Conservation (phyloP, 179 eudicot species). For the Pouteria campechiana region DNA sequence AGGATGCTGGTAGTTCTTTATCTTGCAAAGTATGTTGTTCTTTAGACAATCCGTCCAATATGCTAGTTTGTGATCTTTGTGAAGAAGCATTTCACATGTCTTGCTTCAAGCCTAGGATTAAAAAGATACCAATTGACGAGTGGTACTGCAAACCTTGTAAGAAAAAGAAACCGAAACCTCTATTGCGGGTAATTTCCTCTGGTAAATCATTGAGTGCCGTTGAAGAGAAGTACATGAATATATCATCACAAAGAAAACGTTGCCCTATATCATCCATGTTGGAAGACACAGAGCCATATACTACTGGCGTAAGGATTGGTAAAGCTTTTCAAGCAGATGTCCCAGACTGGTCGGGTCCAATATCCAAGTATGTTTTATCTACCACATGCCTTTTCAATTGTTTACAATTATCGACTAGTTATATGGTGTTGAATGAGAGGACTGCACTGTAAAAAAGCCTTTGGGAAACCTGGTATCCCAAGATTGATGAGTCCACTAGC, state of each 20-base stretch:
- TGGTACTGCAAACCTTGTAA: constrained; percentile 77
- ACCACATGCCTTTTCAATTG: not conserved
- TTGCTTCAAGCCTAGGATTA: constrained; percentile 48
- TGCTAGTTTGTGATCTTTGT: constrained; percentile 85
- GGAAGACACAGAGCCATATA: constrained; percentile 39
- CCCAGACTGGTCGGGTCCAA: constrained; percentile 78
- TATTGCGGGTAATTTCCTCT: constrained; percentile 27
- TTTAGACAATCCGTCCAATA: constrained; percentile 26
- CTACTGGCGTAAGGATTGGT: constrained; percentile 63
- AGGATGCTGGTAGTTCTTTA: too few species aligned
- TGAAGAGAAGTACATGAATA: constrained; percentile 15
- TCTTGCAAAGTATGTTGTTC: constrained; percentile 54
- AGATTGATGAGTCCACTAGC: too few species aligned
- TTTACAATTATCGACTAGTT: too few species aligned
- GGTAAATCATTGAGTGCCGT: constrained; percentile 22
- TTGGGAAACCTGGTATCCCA: too few species aligned
- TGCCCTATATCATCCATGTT: constrained; percentile 56
- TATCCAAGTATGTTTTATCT: constrained; percentile 37
- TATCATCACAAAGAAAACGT: constrained; percentile 21
- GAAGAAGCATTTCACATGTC: constrained; percentile 74
- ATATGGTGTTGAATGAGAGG: too few species aligned
- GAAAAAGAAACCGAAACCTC: constrained; percentile 54
- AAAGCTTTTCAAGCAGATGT: constrained; percentile 73
- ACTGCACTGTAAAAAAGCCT: too few species aligned
- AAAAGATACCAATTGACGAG: constrained; percentile 51